Evolutionary conservation across 192 early-diverging fungal species (phyloP).

Genomic region (Umbelopsis sp.): DNA sequence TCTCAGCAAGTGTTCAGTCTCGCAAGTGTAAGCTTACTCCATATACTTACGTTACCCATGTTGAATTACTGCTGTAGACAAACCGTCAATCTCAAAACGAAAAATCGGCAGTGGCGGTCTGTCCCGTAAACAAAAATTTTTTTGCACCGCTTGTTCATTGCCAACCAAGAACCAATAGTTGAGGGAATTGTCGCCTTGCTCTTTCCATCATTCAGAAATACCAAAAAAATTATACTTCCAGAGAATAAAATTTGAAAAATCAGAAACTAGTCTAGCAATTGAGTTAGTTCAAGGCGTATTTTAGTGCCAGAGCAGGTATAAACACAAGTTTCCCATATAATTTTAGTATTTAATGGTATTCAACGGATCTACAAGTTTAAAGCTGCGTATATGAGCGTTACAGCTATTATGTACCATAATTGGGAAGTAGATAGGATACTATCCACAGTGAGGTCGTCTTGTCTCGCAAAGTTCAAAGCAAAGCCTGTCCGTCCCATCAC

Average conservation of each 20-base stretch:
- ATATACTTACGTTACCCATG: constrained; percentile 15
- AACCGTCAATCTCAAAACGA: neutral
- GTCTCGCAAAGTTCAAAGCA: neutral
- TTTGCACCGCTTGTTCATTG: neutral
- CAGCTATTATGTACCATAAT: neutral
- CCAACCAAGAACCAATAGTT: neutral
- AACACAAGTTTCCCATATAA: too few relatives aligned
- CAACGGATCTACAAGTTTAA: neutral
- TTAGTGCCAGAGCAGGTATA: too few relatives aligned
- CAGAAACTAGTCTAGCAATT: too few relatives aligned
- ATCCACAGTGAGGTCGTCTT: neutral
- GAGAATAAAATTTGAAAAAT: too few relatives aligned
- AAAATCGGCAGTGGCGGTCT: neutral
- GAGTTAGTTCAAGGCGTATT: too few relatives aligned
- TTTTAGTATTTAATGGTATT: neutral
- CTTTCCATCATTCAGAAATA: too few relatives aligned
- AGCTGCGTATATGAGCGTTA: neutral
- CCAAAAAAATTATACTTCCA: too few relatives aligned
- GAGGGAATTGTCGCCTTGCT: too few relatives aligned
- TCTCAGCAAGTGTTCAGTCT: neutral
- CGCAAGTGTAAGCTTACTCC: too few relatives aligned
- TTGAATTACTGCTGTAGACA: neutral
- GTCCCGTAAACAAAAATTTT: neutral
- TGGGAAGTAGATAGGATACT: neutral
- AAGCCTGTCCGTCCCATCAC: neutral